These are phyloP conservation scores for Aspergillus kassunensis DNA, from an alignment of 495 filamentous ascomycete species.

Conservation along the genomic window DNA sequence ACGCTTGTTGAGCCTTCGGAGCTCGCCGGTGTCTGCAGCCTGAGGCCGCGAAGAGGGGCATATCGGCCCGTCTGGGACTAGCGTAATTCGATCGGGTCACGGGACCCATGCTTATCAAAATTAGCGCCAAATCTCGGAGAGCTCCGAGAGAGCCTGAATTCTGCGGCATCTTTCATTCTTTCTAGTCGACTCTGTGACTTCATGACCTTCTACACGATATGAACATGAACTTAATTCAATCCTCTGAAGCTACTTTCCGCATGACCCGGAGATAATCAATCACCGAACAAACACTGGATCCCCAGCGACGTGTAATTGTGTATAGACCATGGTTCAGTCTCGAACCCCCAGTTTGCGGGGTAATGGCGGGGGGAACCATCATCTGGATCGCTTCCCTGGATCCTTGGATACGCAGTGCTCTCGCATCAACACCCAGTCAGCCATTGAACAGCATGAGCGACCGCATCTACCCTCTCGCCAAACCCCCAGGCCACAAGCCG, in stretches of 20 bases:
- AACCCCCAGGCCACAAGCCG: constrained; percentile 11
- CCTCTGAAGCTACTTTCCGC: too few species aligned
- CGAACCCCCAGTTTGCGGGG: neutral
- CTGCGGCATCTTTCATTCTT: neutral
- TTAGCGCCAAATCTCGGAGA: too few species aligned
- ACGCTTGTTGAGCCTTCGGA: neutral
- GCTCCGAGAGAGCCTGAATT: neutral
- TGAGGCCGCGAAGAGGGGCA: constrained; percentile 1
- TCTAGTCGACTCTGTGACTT: neutral
- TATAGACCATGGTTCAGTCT: too few species aligned
- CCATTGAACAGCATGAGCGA: neutral
- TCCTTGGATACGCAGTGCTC: too few species aligned
- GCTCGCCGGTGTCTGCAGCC: constrained; percentile 3
- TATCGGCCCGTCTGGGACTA: neutral
- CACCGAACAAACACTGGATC: too few species aligned
- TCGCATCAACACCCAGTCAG: too few species aligned
- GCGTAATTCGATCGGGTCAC: constrained; percentile 4
- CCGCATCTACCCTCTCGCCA: constrained; percentile 5
- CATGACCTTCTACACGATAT: too few species aligned
- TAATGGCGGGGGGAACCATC: neutral
- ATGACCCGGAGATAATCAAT: too few species aligned
- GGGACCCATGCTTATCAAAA: too few species aligned
- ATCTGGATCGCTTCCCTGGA: too few species aligned
- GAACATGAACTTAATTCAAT: too few species aligned
- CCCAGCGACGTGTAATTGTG: too few species aligned